Conservation (phyloP, 805 yeast genomes). For the Maudiozyma turicensis region DNA sequence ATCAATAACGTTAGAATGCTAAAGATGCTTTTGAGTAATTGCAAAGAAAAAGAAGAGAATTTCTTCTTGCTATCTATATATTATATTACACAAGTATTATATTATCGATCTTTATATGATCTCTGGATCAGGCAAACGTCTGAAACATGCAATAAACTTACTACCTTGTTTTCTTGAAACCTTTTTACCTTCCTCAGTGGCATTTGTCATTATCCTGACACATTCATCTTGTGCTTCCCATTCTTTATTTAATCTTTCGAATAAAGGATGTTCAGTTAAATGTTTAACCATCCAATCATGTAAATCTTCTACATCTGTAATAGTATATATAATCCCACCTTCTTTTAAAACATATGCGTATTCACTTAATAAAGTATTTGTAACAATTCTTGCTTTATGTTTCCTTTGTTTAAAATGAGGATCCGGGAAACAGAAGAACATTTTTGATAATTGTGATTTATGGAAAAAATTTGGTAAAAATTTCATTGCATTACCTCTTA, state of each 20-base stretch:
- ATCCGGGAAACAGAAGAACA: conserved; percentile 99
- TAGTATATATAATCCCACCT: conserved; percentile 85
- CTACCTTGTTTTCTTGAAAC: conserved; percentile 83
- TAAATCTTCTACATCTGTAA: conserved; percentile 88
- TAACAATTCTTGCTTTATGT: conserved; percentile 93
- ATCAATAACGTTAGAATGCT: too few species aligned
- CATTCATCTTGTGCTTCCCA: conserved; percentile 78
- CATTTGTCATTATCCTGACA: conserved; percentile 75
- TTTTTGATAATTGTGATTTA: conserved; percentile 73
- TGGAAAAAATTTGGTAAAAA: conserved; percentile 88
- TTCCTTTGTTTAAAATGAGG: conserved; percentile 97
- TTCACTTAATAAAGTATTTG: conserved; percentile 80
- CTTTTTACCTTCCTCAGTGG: conserved; percentile 98
- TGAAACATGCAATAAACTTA: conserved; percentile 83
- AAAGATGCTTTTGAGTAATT: too few species aligned
- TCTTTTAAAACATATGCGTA: conserved; percentile 84
- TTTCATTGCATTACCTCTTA: conserved; percentile 96
- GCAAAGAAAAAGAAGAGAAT: too few species aligned
- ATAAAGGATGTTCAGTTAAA: conserved; percentile 81
- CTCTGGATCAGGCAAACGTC: conserved; percentile 54
- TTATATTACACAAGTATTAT: neutral
- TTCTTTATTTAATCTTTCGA: conserved; percentile 65
- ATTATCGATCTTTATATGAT: conserved; percentile 4
- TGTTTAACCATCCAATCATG: conserved; percentile 96
- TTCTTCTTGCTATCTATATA: too few species aligned